A percentile compares a stretch with the other conserved stretches of the same genome.
phyloP scores from a whole-genome alignment of 139 green algal genomes.

The Coelastrella sp. region DNA sequence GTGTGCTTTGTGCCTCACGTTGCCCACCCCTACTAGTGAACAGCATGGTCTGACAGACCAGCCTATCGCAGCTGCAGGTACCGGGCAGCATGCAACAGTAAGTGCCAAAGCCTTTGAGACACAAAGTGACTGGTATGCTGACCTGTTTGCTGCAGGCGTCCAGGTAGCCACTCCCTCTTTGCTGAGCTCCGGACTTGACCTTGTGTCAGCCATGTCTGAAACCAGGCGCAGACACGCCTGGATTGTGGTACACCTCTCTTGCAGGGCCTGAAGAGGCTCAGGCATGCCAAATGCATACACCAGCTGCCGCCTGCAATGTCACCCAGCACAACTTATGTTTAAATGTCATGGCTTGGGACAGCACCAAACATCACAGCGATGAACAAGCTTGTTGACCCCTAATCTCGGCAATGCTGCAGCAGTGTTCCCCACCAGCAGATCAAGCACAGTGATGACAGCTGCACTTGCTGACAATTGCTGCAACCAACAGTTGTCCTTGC shows the following conservation, averaged over 20 bases:
- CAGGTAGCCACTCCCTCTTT: background rate
- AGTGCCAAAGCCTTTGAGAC: background rate
- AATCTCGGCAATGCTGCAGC: too few relatives aligned
- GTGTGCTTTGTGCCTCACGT: too few relatives aligned
- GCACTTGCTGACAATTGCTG: too few relatives aligned
- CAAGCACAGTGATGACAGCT: too few relatives aligned
- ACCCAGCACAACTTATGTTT: background rate
- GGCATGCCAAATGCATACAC: conserved; percentile 61
- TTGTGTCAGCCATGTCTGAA: conserved; percentile 1
- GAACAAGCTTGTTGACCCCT: too few relatives aligned
- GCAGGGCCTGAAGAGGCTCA: conserved; percentile 21
- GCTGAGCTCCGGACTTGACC: background rate
- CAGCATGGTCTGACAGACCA: too few relatives aligned
- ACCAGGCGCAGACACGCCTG: conserved; percentile 55
- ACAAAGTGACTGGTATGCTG: background rate
- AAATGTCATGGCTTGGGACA: too few relatives aligned
- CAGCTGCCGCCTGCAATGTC: conserved; percentile 57
- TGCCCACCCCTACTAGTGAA: too few relatives aligned
- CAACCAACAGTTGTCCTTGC: too few relatives aligned
- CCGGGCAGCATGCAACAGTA: background rate
- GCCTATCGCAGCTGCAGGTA: background rate
- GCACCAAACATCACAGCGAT: too few relatives aligned
- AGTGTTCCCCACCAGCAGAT: too few relatives aligned
- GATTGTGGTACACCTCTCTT: conserved; percentile 30
- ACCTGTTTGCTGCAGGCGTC: background rate